These are phyloP conservation scores for Ambrosiella cleistominuta DNA, from an alignment of 2,329 filamentous ascomycete species.

Conservation along the genomic window DNA sequence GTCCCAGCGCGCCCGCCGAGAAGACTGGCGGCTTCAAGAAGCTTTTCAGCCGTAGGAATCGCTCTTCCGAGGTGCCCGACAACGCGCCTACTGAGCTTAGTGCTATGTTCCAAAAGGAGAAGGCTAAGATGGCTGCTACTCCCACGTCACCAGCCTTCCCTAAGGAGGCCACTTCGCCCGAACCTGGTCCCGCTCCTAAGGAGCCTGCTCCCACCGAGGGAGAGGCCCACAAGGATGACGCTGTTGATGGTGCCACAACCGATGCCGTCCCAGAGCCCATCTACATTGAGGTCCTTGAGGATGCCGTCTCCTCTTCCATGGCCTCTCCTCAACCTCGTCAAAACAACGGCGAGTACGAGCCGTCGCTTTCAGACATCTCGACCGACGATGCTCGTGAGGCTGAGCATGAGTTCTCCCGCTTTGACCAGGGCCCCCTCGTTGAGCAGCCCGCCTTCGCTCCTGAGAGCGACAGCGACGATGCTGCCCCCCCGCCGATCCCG, in stretches of 20 bases:
- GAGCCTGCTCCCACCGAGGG: not conserved
- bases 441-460: slow-evolving; percentile 78
- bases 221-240: not conserved
- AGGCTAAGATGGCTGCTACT: slow-evolving; percentile 16
- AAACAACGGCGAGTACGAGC: slow-evolving; percentile 25
- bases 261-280: not conserved
- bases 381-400: slow-evolving; percentile 41
- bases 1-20: slow-evolving; percentile 9
- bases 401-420: slow-evolving; percentile 44
- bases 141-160: slow-evolving; percentile 16
- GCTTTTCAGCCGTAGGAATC: slow-evolving; percentile 48
- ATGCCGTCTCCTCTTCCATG: slow-evolving; percentile 9
- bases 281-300: not conserved
- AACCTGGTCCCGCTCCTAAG: slow-evolving; percentile 15
- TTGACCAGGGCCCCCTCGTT: slow-evolving; percentile 74
- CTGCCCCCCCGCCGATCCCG: slow-evolving; percentile 33
- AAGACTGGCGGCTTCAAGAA: slow-evolving; percentile 39
- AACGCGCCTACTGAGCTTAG: slow-evolving; percentile 34
- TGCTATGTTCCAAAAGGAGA: slow-evolving; percentile 29
- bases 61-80: slow-evolving; percentile 37
- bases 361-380: slow-evolving; percentile 34
- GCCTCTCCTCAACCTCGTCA: slow-evolving; percentile 6
- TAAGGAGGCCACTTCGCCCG: slow-evolving; percentile 14
- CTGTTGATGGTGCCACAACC: slow-evolving; percentile 5
- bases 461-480: slow-evolving; percentile 31